Conservation (phyloP, 2,329 filamentous ascomycete species). For the Aureobasidium subglaciale region DNA sequence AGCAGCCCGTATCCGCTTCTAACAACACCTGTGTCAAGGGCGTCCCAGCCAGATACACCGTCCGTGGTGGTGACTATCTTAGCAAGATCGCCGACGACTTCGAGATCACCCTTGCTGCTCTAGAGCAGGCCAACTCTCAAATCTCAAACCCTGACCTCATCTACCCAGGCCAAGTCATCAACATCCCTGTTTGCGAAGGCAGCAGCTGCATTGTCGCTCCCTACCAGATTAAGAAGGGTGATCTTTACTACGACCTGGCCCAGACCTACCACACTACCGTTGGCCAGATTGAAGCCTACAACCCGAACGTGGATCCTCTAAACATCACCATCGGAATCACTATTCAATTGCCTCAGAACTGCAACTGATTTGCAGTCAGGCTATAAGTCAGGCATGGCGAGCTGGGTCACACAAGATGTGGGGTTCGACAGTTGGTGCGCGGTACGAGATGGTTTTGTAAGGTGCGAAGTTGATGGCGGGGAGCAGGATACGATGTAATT, state of each 20-base stretch:
- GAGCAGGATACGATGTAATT: no score
- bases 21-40: slow-evolving; percentile 23
- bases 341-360: no score
- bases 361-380: no score
- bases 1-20: slow-evolving; percentile 9
- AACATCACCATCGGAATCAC: slow-evolving; percentile 16
- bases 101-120: slow-evolving; percentile 22
- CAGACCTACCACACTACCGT: slow-evolving; percentile 17
- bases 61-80: slow-evolving; percentile 21
- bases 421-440: no score
- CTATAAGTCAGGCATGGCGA: no score
- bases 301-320: slow-evolving; percentile 19
- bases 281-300: slow-evolving; percentile 23
- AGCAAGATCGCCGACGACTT: slow-evolving; percentile 20
- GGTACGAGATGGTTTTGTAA: no score
- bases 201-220: slow-evolving; percentile 20
- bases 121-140: slow-evolving; percentile 22
- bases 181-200: slow-evolving; percentile 22
- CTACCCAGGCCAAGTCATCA: slow-evolving; percentile 21
- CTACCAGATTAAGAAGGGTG: slow-evolving; percentile 22
- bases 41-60: slow-evolving; percentile 20
- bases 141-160: slow-evolving; percentile 21
- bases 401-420: no score
- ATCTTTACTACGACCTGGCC: slow-evolving; percentile 23
- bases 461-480: no score